Conservation (phyloP, 2,329 filamentous ascomycete species). For the Neofusicoccum cordaticola region DNA sequence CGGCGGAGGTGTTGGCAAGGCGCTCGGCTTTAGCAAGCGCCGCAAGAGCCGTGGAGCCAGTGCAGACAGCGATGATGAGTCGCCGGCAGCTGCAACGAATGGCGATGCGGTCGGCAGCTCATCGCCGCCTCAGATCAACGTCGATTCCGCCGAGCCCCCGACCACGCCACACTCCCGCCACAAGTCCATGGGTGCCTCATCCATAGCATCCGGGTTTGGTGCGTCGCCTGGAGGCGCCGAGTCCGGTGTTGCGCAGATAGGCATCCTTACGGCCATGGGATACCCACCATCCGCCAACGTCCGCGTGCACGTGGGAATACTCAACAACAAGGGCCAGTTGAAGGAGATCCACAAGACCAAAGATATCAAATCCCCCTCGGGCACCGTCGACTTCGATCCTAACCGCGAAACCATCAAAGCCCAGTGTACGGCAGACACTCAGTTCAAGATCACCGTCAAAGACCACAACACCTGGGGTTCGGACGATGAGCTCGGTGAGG, state of each 20-base stretch:
- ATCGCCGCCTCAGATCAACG: constrained; percentile 28
- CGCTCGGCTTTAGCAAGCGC: constrained; percentile 34
- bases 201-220: constrained; percentile 40
- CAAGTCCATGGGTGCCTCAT: constrained; percentile 34
- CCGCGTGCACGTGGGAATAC: constrained; percentile 61
- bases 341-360: constrained; percentile 92
- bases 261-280: constrained; percentile 72
- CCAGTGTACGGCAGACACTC: constrained; percentile 73
- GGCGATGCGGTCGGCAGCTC: constrained; percentile 28
- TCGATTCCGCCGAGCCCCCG: constrained; percentile 25
- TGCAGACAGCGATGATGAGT: constrained; percentile 42
- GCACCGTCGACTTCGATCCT: constrained; percentile 59
- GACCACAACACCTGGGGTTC: constrained; percentile 81
- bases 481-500: constrained; percentile 81
- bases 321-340: constrained; percentile 50
- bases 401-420: constrained; percentile 72
- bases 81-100: constrained; percentile 30
- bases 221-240: constrained; percentile 53
- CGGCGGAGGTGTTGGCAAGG: constrained; percentile 69
- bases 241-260: constrained; percentile 74
- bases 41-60: constrained; percentile 59
- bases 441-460: constrained; percentile 83
- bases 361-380: constrained; percentile 71
- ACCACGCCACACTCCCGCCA: constrained; percentile 32
- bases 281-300: constrained; percentile 75